These are phyloP conservation scores for Rhodamnia rubescens DNA, from an alignment of 345 rosid species.

Conservation along the genomic window DNA sequence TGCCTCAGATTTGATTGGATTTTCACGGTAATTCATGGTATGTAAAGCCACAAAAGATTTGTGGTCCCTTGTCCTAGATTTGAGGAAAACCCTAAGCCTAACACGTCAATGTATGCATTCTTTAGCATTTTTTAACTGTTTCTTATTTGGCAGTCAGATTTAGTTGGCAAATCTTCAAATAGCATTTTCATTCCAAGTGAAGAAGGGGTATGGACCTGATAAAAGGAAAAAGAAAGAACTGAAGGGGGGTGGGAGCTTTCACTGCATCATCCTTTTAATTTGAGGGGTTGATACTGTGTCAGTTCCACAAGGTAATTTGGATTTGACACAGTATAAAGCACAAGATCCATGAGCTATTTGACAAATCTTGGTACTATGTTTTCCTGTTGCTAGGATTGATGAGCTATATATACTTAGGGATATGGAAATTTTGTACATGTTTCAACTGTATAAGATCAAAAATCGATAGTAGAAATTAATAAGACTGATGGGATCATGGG, in stretches of 20 bases:
- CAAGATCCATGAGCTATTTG: not conserved
- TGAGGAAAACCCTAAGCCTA: conserved; percentile 27
- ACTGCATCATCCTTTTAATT: not conserved
- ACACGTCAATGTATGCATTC: conserved; percentile 4
- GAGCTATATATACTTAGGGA: not conserved
- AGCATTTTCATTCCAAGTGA: not conserved
- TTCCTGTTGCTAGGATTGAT: not conserved
- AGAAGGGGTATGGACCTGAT: not conserved
- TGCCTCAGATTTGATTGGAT: conserved; percentile 44
- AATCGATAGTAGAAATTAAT: not conserved
- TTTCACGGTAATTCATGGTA: conserved; percentile 40
- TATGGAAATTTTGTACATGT: not conserved
- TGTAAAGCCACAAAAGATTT: conserved; percentile 32
- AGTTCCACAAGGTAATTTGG: not conserved
- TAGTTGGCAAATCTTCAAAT: not conserved
- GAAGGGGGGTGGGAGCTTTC: not conserved
- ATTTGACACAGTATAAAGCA: not conserved
- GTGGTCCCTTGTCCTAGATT: conserved; percentile 68
- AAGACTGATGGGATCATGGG: not conserved
- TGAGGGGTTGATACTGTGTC: not conserved
- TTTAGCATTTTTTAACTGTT: conserved; percentile 11
- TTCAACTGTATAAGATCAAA: not conserved
- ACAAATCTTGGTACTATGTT: not conserved
- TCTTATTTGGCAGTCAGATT: not conserved
- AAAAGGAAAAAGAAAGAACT: not conserved